Conservation (phyloP, 2,329 filamentous ascomycete species). For the Hypoxylon sp. region DNA sequence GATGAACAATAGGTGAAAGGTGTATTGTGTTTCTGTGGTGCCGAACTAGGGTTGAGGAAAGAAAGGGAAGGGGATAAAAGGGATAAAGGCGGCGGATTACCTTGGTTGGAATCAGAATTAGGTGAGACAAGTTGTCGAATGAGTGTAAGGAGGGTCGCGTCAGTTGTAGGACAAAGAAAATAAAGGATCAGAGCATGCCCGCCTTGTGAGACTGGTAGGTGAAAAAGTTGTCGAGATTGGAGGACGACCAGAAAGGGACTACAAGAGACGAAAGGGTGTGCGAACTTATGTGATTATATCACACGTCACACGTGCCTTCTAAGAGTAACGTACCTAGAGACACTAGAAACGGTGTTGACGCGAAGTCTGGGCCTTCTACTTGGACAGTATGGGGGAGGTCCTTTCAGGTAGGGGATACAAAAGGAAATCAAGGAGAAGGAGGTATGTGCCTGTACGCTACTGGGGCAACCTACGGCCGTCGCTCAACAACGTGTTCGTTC, state of each 20-base stretch:
- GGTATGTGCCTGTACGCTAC: neutral
- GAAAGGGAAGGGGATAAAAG: neutral
- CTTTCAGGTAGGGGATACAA: conserved; percentile 11
- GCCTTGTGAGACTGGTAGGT: conserved; percentile 31
- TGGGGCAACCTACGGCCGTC: conserved; percentile 23
- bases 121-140: conserved; percentile 22
- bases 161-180: conserved; percentile 17
- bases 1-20: neutral
- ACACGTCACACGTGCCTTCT: conserved; percentile 8
- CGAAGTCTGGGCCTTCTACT: conserved; percentile 6
- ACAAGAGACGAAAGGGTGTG: neutral
- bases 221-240: neutral
- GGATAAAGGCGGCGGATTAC: conserved; percentile 10
- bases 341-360: neutral
- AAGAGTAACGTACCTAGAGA: conserved; percentile 14
- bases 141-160: conserved; percentile 24
- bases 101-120: conserved; percentile 22
- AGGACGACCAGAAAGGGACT: conserved; percentile 1
- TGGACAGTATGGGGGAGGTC: neutral
- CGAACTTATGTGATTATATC: conserved; percentile 18
- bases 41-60: neutral
- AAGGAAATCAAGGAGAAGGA: conserved; percentile 9
- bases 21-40: neutral
- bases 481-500: conserved; percentile 21
- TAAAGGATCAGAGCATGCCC: conserved; percentile 5